Conservation (phyloP, 805 yeast species). For the Lachancea lanzarotensis region DNA sequence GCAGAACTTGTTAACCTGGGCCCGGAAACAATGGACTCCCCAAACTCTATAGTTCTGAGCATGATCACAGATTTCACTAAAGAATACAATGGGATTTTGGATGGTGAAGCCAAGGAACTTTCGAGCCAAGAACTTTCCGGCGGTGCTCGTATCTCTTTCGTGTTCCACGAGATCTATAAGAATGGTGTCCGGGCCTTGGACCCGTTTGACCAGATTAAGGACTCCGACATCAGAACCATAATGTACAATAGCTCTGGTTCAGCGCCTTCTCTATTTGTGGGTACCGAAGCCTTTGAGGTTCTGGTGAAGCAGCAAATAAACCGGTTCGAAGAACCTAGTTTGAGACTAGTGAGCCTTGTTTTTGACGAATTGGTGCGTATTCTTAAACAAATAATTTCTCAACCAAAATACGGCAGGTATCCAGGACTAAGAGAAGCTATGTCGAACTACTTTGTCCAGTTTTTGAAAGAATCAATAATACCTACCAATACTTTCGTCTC, state of each 20-base stretch:
- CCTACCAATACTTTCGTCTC: slow-evolving; percentile 84
- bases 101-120: slow-evolving; percentile 88
- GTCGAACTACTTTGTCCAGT: slow-evolving; percentile 70
- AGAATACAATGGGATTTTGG: slow-evolving; percentile 84
- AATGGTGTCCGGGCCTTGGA: slow-evolving; percentile 88
- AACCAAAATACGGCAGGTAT: slow-evolving; percentile 79
- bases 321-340: slow-evolving; percentile 89
- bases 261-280: slow-evolving; percentile 92
- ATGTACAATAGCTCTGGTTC: slow-evolving; percentile 96
- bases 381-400: slow-evolving; percentile 72
- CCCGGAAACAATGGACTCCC: slow-evolving; percentile 83
- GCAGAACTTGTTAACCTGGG: slow-evolving; percentile 72
- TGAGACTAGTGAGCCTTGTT: slow-evolving; percentile 81
- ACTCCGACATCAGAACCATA: slow-evolving; percentile 91
- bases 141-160: slow-evolving; percentile 96
- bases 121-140: slow-evolving; percentile 89
- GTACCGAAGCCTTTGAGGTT: slow-evolving; percentile 95
- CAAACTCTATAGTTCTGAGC: slow-evolving; percentile 81
- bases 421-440: slow-evolving; percentile 87
- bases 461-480: slow-evolving; percentile 64
- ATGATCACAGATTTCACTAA: slow-evolving; percentile 89
- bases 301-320: slow-evolving; percentile 88
- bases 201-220: slow-evolving; percentile 94
- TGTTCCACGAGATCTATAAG: slow-evolving; percentile 91
- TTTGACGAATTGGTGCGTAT: slow-evolving; percentile 94